phyloP scores from a whole-genome alignment of 1,284 basidiomycete species.

The Sporisorium scitamineum region DNA sequence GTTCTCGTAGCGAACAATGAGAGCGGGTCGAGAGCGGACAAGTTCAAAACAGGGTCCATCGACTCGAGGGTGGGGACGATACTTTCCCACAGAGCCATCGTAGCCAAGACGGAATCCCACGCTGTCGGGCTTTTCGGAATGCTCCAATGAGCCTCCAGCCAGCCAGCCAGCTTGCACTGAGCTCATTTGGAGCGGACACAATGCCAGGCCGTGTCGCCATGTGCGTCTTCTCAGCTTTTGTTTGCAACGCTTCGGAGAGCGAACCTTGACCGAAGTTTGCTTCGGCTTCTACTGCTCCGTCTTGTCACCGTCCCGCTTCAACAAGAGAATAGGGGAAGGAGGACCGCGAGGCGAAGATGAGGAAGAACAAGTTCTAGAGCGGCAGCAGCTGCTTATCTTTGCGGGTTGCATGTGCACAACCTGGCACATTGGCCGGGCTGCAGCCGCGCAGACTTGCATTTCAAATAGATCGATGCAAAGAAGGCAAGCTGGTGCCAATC shows the following conservation, averaged over 20 bases:
- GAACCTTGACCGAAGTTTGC: background rate
- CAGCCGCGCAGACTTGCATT: background rate
- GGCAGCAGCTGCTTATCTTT: conserved; percentile 1
- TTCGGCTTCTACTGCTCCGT: background rate
- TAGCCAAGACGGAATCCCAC: conserved; percentile 3
- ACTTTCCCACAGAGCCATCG: background rate
- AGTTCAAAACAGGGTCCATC: background rate
- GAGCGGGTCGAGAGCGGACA: background rate
- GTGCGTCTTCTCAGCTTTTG: too few species aligned
- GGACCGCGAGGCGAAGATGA: background rate
- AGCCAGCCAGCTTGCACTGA: too few species aligned
- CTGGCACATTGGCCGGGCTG: background rate
- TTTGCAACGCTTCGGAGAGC: background rate
- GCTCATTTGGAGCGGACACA: too few species aligned
- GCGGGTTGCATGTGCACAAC: background rate
- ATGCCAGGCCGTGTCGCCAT: too few species aligned
- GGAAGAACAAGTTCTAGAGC: background rate
- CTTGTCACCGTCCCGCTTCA: too few species aligned
- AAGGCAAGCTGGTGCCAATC: background rate
- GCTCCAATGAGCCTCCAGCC: background rate
- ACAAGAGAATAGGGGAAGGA: too few species aligned
- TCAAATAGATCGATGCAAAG: too few species aligned
- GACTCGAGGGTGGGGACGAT: background rate
- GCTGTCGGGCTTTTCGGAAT: background rate
- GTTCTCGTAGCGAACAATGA: too few species aligned